Evolutionary conservation across 2,329 filamentous ascomycete species (phyloP).

Genomic region (Aureobasidium sp.): DNA sequence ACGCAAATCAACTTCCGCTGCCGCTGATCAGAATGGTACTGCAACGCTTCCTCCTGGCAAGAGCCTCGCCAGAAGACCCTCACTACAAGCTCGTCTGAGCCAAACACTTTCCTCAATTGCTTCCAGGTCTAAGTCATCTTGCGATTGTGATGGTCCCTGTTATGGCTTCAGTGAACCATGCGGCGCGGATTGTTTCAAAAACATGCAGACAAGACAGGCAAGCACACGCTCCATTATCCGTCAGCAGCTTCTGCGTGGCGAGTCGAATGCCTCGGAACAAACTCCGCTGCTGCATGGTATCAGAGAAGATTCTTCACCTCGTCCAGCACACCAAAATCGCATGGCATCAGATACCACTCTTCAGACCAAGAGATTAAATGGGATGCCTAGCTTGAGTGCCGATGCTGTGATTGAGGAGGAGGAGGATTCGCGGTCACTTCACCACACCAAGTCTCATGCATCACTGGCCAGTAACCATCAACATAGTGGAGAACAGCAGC

Average conservation of each 20-base stretch:
- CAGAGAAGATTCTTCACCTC: constrained; percentile 15
- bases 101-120: constrained; percentile 44
- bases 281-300: constrained; percentile 26
- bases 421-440: not conserved
- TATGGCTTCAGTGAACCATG: constrained; percentile 57
- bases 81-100: constrained; percentile 36
- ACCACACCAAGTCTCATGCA: constrained; percentile 1
- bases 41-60: not conserved
- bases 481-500: constrained; percentile 1
- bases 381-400: not conserved
- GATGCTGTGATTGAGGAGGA: constrained; percentile 15
- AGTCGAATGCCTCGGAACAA: constrained; percentile 24
- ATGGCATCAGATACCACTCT: not conserved
- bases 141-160: constrained; percentile 53
- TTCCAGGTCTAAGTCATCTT: constrained; percentile 37
- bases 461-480: constrained; percentile 15
- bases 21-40: not conserved
- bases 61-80: constrained; percentile 27
- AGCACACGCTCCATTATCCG: constrained; percentile 12
- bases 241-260: constrained; percentile 15
- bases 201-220: constrained; percentile 32
- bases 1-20: not conserved
- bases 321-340: not conserved
- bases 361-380: not conserved
- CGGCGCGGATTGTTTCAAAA: constrained; percentile 54